These are phyloP conservation scores for Aspergillus tanneri DNA, from an alignment of 2,329 filamentous ascomycete genomes.

Conservation along the genomic window DNA sequence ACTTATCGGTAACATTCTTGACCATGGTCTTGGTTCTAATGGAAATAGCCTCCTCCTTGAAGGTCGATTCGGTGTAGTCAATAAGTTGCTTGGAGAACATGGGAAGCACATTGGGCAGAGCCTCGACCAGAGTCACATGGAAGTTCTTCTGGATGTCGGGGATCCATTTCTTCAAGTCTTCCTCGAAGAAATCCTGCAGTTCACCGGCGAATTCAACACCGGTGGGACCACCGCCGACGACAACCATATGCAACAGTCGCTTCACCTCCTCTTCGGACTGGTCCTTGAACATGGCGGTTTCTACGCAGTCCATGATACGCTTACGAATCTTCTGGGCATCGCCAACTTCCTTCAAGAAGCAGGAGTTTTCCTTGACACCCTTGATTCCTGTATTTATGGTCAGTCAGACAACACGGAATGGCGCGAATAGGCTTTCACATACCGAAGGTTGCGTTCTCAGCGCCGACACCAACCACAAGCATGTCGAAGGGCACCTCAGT, in stretches of 20 bases:
- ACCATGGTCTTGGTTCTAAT: constrained; percentile 99
- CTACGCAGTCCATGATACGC: constrained; percentile 99
- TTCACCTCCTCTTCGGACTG: constrained; percentile 84
- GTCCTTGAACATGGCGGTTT: constrained; percentile 97
- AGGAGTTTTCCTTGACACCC: constrained; percentile 90
- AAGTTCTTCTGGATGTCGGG: constrained; percentile 94
- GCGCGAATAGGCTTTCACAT: constrained; percentile 24
- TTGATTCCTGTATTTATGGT: constrained; percentile 63
- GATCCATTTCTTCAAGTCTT: constrained; percentile 96
- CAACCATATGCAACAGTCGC: constrained; percentile 97
- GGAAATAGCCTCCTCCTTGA: constrained; percentile 97
- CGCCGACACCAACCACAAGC: constrained; percentile 94
- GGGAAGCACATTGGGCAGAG: constrained; percentile 87
- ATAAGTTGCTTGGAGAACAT: constrained; percentile 99
- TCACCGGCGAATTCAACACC: constrained; percentile 98
- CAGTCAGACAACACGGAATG: constrained; percentile 2
- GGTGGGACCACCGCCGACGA: constrained; percentile 87
- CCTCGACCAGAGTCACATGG: constrained; percentile 96
- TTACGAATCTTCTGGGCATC: constrained; percentile 96
- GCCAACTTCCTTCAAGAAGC: constrained; percentile 97
- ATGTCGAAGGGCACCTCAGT: constrained; percentile 97
- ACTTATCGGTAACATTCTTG: constrained; percentile 91
- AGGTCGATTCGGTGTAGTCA: constrained; percentile 98
- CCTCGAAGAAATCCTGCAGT: constrained; percentile 97
- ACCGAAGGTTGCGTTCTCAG: constrained; percentile 98